Evolutionary conservation across 2,329 filamentous ascomycete species (phyloP), one percentile per base, ranked within the genome.

Genomic region (Chlorencoelia australis): DNA sequence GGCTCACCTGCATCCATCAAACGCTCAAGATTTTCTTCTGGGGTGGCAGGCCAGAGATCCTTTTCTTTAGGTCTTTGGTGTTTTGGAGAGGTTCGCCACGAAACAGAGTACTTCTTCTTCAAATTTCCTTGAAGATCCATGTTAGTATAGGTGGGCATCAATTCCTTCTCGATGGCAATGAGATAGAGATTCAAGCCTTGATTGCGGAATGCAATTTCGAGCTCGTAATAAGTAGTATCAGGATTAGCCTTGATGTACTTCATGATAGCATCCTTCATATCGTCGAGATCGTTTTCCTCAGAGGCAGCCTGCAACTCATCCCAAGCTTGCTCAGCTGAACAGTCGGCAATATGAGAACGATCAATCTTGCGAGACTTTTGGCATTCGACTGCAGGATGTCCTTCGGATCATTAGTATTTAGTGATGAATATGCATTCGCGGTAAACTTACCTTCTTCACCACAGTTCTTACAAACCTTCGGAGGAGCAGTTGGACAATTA

Each of bases 101-200:
- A 72, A 33, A 84, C 64, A 1, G 69, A 69, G 48, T 70, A 83
- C 53, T 75, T 76, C 57, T 75, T 76, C 39, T 69, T 69, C 14
- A 79, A 61, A 42, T 80, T 73, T 4, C 80, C 80, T 50, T 84
- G 78, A 2, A 83, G 61, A 45, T 84, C 78, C 73, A 84, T 80
- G 58, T 81, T 79, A 42, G 75, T 82, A 46, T 77, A 69, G 4
- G 75, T 73, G 1, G 60, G 52, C 1, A 65, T 53, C 19, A 81
- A 56, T 21, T 69, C 59, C 45, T 72, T 69, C 62, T 82, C 71
- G 5, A 72, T 57, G 5, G 73, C 74, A 45, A 84, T 79, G 35
- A 85, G 59, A 59, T 68, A 79, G 10, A 81, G 59, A 3, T 59
- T 58, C 40, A 81, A 65, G 0, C 62, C 53, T 27, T 72, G 61